Percentiles rank a stretch among this genome's conserved stretches.
These are phyloP conservation scores for Fusarium phyllophilum DNA, from an alignment of 2,329 filamentous ascomycete species.

Conservation along the genomic window DNA sequence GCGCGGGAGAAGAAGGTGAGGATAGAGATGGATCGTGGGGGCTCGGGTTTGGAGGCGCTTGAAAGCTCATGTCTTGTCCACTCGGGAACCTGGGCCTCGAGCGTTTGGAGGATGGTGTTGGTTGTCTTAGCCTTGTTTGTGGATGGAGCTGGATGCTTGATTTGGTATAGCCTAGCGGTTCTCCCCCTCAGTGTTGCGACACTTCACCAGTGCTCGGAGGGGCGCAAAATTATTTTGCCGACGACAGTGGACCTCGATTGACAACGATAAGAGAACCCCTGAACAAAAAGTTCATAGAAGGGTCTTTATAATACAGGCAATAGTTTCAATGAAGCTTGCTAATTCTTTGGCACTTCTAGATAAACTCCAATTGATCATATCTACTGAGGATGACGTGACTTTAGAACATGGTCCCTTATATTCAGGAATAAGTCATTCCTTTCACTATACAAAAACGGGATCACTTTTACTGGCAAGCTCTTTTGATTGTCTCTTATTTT, in stretches of 20 bases:
- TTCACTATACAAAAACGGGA: background rate
- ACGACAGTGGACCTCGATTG: background rate
- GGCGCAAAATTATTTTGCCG: conserved; percentile 36
- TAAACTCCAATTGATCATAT: background rate
- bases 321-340: too few relatives aligned
- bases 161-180: conserved; percentile 40
- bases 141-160: conserved; percentile 39
- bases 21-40: conserved; percentile 41
- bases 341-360: background rate
- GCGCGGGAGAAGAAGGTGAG: conserved; percentile 29
- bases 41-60: conserved; percentile 41
- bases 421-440: background rate
- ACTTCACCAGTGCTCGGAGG: background rate
- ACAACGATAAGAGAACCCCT: background rate
- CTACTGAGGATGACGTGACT: background rate
- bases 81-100: conserved; percentile 36
- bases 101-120: conserved; percentile 37
- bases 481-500: conserved; percentile 6
- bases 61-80: conserved; percentile 49
- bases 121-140: conserved; percentile 34
- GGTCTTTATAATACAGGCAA: background rate
- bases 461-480: background rate
- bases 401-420: background rate
- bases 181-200: conserved; percentile 28
- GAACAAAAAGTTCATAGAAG: background rate